Percentiles rank a stretch among this genome's conserved stretches.
Evolutionary conservation across 345 rosid species (phyloP).

Genomic region (Acer saccharum): DNA sequence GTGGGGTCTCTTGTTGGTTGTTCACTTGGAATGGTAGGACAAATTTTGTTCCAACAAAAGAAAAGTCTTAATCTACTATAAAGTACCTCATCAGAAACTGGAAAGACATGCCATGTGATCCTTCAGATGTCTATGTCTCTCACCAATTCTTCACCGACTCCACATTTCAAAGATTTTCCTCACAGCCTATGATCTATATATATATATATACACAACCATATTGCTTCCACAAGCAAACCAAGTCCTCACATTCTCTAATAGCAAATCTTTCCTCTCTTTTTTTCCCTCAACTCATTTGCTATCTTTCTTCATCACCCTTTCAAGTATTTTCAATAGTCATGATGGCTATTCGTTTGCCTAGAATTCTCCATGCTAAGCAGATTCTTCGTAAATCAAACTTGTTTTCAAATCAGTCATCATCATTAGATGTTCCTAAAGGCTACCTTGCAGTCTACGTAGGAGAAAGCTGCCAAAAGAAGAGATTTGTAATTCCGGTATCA

Average conservation of each 20-base stretch:
- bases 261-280: background rate
- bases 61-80: background rate
- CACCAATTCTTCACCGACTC: slow-evolving; percentile 5
- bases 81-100: slow-evolving; percentile 13
- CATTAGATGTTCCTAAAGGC: slow-evolving; percentile 26
- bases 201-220: background rate
- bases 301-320: background rate
- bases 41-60: background rate
- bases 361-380: slow-evolving; percentile 21
- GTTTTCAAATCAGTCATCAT: slow-evolving; percentile 5
- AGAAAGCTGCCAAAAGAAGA: slow-evolving; percentile 25
- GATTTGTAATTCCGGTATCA: slow-evolving; percentile 32
- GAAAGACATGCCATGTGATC: slow-evolving; percentile 33
- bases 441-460: slow-evolving; percentile 32
- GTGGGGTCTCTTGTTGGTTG: background rate
- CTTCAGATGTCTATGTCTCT: slow-evolving; percentile 19
- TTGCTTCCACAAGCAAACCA: slow-evolving; percentile 13
- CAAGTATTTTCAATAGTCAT: background rate
- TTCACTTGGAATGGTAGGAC: background rate
- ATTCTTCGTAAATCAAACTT: slow-evolving; percentile 13
- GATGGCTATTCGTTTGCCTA: slow-evolving; percentile 21
- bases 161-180: background rate
- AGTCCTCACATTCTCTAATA: background rate
- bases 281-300: background rate
- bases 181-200: slow-evolving; percentile 9